Evolutionary conservation across 2,329 filamentous ascomycete genomes (phyloP), one percentile per base, ranked within the genome.

Genomic region (Ramularia collo-cygni): DNA sequence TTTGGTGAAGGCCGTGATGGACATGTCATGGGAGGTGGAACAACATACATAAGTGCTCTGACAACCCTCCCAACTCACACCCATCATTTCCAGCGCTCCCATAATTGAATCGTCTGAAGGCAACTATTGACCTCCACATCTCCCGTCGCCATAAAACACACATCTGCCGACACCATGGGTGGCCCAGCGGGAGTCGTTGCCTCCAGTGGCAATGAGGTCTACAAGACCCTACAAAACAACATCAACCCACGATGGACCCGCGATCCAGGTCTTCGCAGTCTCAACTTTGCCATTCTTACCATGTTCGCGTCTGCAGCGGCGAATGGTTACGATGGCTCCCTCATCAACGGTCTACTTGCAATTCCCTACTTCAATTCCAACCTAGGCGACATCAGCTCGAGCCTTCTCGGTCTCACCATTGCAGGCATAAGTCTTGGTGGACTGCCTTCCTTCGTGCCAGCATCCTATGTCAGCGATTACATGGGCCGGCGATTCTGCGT

Each of bases 311-410:
- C n/a, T n/a, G n/a, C n/a, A n/a, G n/a, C n/a, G n/a, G n/a, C n/a
- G n/a, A 58, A 56, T n/a, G 56, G 57, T 1, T 60, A 53, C 35
- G 57, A 59, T 28, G 55, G 53, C 12, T 37, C 46, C 15, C 33
- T 60, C 21, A 57, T 59, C 50, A 53, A 55, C 35, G 54, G 52
- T n/a, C 46, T 59, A 8, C 50, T 54, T 24, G 48, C 52, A 2
- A 46, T 57, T n/a, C 42, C 43, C 4, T 42, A 44, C 38, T 48
- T 45, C 37, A 46, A 57, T 30, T n/a, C 44, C n/a, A 52, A 54
- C 35, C 47, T 59, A n/a, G 48, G 47, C 13, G 48, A 53, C n/a
- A 40, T 47, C 9, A 55, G 50, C 15, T 48, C 53, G 3, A 53
- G 30, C 18, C 43, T 58, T 32, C 46, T 59, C 4, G 58, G 59